phyloP scores from a whole-genome alignment of 805 yeast species.

The Naumovozyma castellii region DNA sequence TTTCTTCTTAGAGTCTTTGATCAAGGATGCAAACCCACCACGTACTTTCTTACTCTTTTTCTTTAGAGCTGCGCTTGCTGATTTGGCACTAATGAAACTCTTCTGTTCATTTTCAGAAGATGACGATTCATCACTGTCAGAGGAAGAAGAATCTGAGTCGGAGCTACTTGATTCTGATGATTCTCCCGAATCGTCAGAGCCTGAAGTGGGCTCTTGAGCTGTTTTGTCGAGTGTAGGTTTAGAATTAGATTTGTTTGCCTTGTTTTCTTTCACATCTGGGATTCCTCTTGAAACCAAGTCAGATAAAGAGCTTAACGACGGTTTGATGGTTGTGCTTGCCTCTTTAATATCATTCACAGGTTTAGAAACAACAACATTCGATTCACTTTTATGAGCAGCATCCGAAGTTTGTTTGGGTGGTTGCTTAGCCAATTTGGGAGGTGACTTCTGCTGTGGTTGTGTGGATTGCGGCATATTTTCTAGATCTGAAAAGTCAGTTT shows the following conservation, averaged over 20 bases:
- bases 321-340: slow-evolving; percentile 7
- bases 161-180: neutral
- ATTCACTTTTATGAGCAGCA: neutral
- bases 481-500: slow-evolving; percentile 7
- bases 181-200: neutral
- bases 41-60: slow-evolving; percentile 26
- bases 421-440: neutral
- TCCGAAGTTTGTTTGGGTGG: slow-evolving; percentile 1
- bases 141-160: slow-evolving; percentile 8
- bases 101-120: slow-evolving; percentile 19
- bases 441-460: slow-evolving; percentile 5
- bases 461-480: slow-evolving; percentile 19
- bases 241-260: too few relatives aligned
- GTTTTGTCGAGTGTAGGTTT: too few relatives aligned
- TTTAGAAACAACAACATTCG: neutral
- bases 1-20: slow-evolving; percentile 37
- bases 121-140: slow-evolving; percentile 17
- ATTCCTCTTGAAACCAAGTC: slow-evolving; percentile 57
- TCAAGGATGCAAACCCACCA: slow-evolving; percentile 41
- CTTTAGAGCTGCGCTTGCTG: slow-evolving; percentile 35
- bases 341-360: neutral
- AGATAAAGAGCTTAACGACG: slow-evolving; percentile 43
- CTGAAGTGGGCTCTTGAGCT: too few relatives aligned
- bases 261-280: slow-evolving; percentile 62
- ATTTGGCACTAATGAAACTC: slow-evolving; percentile 36